Evolutionary conservation across 768 basidiomycete genomes (phyloP), one percentile per base, ranked within the genome.

Genomic region (Russula sp.): DNA sequence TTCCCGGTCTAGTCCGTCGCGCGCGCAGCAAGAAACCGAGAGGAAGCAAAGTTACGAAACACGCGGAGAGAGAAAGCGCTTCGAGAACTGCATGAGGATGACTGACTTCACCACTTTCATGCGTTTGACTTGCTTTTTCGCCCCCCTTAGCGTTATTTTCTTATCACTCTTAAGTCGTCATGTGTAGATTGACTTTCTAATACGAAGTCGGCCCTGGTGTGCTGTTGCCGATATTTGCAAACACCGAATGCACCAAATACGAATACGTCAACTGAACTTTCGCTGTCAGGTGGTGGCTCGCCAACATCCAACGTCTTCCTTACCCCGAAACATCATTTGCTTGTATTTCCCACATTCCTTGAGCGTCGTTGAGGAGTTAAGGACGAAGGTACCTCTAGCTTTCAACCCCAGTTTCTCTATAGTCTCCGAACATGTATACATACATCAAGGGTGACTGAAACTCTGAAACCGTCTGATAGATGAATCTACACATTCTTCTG

Each of bases 21-120:
- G 37, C 83, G 87, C 54, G 82, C 86, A 3, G 70, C 78, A 40
- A 75, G 73, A 45, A 91, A 91, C 70, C 79, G 87, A 56, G 80
- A 82, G 65, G 70, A 72, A 6, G 83, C 89, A 9, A 89, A 84
- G 69, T 79, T 79, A 65, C 79, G 81, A 58, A 78, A 77, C 55
- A 72, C 71, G 52, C 87, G 82, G 73, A 77, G 79, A 16, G 84
- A 88, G 69, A 76, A 82, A 62, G 87, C 80, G 27, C 71, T 73
- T 69, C 69, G 80, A 71, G 84, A 87, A 49, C 82, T 89, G 59
- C 84, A 84, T 67, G 75, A 79, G 67, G 77, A 78, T 69, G 74
- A 78, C 56, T 76, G 44, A 60, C 69, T 50, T 20, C 34, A 35
- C 40, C 42, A 34, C 4, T 39, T 56, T 22, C 45, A n/a, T 39